phyloP scores from a whole-genome alignment of 352 stramenopile species.

The Phytopythium litorale region DNA sequence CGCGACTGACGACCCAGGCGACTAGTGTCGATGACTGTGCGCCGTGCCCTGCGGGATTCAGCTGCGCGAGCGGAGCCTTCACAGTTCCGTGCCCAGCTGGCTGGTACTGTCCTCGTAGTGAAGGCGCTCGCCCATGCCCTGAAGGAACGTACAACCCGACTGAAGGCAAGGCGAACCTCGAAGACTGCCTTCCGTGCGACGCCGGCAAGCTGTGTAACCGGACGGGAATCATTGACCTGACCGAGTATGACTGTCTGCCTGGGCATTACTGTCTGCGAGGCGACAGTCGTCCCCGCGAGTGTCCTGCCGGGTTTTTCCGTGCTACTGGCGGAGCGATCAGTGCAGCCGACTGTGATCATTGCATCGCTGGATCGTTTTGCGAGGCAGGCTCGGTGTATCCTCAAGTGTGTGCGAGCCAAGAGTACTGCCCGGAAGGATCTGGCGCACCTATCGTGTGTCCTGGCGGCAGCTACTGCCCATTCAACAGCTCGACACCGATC shows the following conservation, averaged over 20 bases:
- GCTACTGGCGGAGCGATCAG: constrained; percentile 27
- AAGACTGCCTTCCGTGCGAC: constrained; percentile 59
- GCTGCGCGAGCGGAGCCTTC: constrained; percentile 66
- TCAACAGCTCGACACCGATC: constrained; percentile 55
- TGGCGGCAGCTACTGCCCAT: constrained; percentile 66
- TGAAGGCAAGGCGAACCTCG: constrained; percentile 28
- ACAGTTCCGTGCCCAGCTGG: constrained; percentile 64
- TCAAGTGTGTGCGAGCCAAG: constrained; percentile 38
- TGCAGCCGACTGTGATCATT: constrained; percentile 40
- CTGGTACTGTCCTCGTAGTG: constrained; percentile 44
- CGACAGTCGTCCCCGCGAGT: constrained; percentile 26
- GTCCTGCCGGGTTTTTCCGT: constrained; percentile 43
- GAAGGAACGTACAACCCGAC: constrained; percentile 54
- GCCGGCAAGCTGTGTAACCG: constrained; percentile 73
- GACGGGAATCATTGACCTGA: constrained; percentile 53
- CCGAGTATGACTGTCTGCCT: constrained; percentile 59
- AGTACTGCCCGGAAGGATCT: constrained; percentile 57
- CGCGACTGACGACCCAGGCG: constrained; percentile 45
- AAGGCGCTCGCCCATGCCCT: constrained; percentile 48
- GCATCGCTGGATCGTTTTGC: constrained; percentile 62
- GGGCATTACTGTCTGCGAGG: constrained; percentile 69
- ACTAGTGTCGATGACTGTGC: constrained; percentile 58
- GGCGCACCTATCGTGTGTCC: constrained; percentile 53
- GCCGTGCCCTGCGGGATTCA: constrained; percentile 82
- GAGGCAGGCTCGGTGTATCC: constrained; percentile 36